These are phyloP conservation scores for Vigna angularis DNA, from an alignment of 306 rosid species.

Conservation along the genomic window DNA sequence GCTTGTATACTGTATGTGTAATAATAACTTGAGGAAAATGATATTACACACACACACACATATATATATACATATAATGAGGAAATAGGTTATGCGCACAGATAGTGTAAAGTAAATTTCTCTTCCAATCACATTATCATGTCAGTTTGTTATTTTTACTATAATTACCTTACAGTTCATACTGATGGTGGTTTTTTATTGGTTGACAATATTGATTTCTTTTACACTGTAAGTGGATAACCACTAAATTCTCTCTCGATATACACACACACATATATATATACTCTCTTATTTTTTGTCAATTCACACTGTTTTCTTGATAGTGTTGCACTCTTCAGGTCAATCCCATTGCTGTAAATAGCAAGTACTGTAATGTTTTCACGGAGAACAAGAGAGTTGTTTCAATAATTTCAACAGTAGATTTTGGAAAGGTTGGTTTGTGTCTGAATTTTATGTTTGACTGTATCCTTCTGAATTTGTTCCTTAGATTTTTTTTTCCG, in stretches of 20 bases:
- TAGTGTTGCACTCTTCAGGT: slow-evolving; percentile 57
- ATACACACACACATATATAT: too few species aligned
- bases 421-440: slow-evolving; percentile 85
- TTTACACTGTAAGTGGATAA: too few species aligned
- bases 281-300: slow-evolving; percentile 25
- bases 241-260: too few species aligned
- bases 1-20: slow-evolving; percentile 84
- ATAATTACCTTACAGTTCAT: too few species aligned
- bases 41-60: neutral
- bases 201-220: too few species aligned
- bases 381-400: slow-evolving; percentile 95
- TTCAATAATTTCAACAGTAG: slow-evolving; percentile 74
- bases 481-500: slow-evolving; percentile 1
- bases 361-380: slow-evolving; percentile 97
- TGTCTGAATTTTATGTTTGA: slow-evolving; percentile 12
- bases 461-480: slow-evolving; percentile 20
- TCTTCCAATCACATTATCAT: too few species aligned
- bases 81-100: too few species aligned
- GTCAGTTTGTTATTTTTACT: too few species aligned
- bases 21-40: slow-evolving; percentile 3
- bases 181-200: too few species aligned
- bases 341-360: slow-evolving; percentile 96
- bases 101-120: too few species aligned
- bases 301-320: slow-evolving; percentile 6
- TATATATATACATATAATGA: too few species aligned